Percentiles rank a stretch among this genome's conserved stretches.
Conservation (phyloP, 169 alveolate genomes). For the Cryptosporidium felis region DNA sequence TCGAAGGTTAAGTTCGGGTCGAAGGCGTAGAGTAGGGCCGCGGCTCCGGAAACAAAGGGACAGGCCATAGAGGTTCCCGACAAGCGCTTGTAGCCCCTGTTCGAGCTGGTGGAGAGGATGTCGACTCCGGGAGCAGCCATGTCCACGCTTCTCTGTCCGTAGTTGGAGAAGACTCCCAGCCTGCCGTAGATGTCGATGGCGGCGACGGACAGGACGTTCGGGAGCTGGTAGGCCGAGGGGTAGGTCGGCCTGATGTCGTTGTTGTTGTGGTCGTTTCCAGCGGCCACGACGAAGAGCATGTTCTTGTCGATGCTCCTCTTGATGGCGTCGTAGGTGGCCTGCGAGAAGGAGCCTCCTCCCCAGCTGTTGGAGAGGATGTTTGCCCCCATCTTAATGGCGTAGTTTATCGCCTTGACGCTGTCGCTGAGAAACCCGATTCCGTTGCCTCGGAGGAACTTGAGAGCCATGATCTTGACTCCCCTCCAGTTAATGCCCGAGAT, state of each 20-base stretch:
- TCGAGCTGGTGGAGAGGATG: slow-evolving; percentile 74
- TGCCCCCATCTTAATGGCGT: slow-evolving; percentile 78
- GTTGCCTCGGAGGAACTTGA: slow-evolving; percentile 74
- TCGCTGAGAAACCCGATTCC: slow-evolving; percentile 79
- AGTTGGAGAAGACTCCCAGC: slow-evolving; percentile 77
- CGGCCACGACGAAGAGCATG: slow-evolving; percentile 78
- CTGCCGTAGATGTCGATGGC: slow-evolving; percentile 73
- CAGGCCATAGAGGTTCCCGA: slow-evolving; percentile 81
- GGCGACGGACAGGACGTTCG: slow-evolving; percentile 73
- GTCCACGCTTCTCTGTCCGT: slow-evolving; percentile 75
- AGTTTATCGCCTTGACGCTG: slow-evolving; percentile 77
- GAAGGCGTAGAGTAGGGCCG: slow-evolving; percentile 54
- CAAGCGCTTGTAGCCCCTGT: slow-evolving; percentile 45
- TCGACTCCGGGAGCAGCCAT: slow-evolving; percentile 79
- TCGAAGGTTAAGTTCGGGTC: slow-evolving; percentile 61
- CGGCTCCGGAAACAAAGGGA: slow-evolving; percentile 78
- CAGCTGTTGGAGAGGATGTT: slow-evolving; percentile 77
- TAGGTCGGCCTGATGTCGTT: slow-evolving; percentile 74
- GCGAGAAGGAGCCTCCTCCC: slow-evolving; percentile 82
- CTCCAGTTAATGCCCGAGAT: slow-evolving; percentile 71
- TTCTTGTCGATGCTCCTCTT: slow-evolving; percentile 74
- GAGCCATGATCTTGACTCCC: slow-evolving; percentile 70
- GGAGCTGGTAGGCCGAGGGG: slow-evolving; percentile 73
- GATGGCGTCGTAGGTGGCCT: slow-evolving; percentile 79
- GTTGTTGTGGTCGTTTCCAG: slow-evolving; percentile 76